A percentile compares a stretch with the other conserved stretches of the same genome.
Conservation (phyloP, 2,329 filamentous ascomycete genomes). For the Claviceps citrina region DNA sequence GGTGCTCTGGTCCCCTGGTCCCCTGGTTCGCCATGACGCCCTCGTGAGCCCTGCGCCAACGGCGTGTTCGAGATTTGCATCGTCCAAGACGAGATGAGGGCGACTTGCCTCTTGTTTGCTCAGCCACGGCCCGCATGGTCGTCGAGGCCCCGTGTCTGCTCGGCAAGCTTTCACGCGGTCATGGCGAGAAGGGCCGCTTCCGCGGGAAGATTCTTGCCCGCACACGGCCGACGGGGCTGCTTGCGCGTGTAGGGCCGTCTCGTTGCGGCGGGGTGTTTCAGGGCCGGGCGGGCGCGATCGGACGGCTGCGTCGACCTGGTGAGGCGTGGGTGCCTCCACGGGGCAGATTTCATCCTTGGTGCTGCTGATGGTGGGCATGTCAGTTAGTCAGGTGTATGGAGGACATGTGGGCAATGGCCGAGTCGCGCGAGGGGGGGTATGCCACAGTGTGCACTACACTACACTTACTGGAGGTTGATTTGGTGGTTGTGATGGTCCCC, state of each 20-base stretch:
- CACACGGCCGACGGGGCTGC: constrained; percentile 45
- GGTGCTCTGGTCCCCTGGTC: constrained; percentile 44
- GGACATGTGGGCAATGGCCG: too few relatives aligned
- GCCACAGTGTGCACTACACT: too few relatives aligned
- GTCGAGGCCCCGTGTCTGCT: constrained; percentile 45
- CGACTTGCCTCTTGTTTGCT: constrained; percentile 46
- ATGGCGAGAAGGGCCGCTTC: constrained; percentile 32
- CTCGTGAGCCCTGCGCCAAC: constrained; percentile 33
- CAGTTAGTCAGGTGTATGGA: too few relatives aligned
- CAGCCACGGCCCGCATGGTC: constrained; percentile 42
- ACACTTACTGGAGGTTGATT: constrained; percentile 59
- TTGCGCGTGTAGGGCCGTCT: constrained; percentile 51
- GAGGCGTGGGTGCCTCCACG: constrained; percentile 7
- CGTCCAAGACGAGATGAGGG: constrained; percentile 44
- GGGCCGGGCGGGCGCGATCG: constrained; percentile 42
- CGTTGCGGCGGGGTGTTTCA: constrained; percentile 50
- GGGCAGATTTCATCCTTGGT: constrained; percentile 8
- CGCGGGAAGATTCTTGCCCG: constrained; percentile 70
- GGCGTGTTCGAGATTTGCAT: constrained; percentile 46
- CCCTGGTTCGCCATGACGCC: constrained; percentile 40
- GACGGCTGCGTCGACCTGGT: constrained; percentile 10
- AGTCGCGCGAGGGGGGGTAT: too few relatives aligned
- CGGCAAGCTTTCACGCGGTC: constrained; percentile 58
- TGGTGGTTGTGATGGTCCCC: constrained; percentile 50
- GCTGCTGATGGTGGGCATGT: too few relatives aligned